Percentiles rank a stretch among this genome's conserved stretches.
Conservation (phyloP, 768 basidiomycete species). For the Psilocybe sp. region DNA sequence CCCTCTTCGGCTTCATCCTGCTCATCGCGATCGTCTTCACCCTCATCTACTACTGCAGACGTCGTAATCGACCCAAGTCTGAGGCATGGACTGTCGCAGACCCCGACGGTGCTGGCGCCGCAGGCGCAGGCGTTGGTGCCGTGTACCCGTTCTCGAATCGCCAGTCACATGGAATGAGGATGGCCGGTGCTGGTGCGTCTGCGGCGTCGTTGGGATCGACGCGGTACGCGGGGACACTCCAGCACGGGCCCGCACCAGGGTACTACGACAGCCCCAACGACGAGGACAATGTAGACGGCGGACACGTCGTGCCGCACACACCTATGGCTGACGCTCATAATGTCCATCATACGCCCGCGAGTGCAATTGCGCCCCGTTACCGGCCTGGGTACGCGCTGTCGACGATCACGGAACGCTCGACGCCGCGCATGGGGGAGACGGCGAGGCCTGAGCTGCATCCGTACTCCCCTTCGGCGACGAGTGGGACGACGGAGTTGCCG, state of each 20-base stretch:
- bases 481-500: constrained; percentile 6
- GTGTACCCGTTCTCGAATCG: background rate
- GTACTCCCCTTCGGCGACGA: constrained; percentile 14
- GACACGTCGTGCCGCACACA: constrained; percentile 12
- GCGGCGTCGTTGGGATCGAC: background rate
- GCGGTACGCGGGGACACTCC: background rate
- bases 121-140: background rate
- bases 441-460: constrained; percentile 4
- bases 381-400: constrained; percentile 21
- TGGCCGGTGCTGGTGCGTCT: too few species aligned
- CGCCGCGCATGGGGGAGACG: constrained; percentile 19
- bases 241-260: background rate
- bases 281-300: constrained; percentile 9
- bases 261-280: too few species aligned
- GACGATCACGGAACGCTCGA: constrained; percentile 28
- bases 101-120: background rate
- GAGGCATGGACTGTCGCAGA: constrained; percentile 34
- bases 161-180: too few species aligned
- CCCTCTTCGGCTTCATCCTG: constrained; percentile 30
- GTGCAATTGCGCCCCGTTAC: constrained; percentile 19
- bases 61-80: constrained; percentile 25
- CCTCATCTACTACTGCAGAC: constrained; percentile 27
- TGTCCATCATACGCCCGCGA: background rate
- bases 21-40: constrained; percentile 23
- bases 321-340: constrained; percentile 5